phyloP scores from a whole-genome alignment of 768 basidiomycete genomes.

The Mycena filopes region DNA sequence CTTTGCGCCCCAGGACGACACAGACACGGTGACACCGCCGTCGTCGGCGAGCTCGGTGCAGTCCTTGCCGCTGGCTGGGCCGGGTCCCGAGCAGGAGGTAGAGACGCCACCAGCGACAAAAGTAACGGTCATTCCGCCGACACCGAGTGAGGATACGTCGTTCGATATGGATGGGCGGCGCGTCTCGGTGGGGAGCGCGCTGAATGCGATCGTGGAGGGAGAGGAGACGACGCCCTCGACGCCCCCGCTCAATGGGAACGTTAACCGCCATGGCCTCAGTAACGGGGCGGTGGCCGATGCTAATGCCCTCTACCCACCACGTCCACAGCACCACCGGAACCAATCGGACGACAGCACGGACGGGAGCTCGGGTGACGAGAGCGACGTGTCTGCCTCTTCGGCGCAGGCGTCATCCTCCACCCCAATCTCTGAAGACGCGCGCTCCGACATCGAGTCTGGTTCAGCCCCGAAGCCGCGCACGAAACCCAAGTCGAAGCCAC shows the following conservation, averaged over 20 bases:
- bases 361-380: slow-evolving; percentile 57
- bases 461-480: slow-evolving; percentile 26
- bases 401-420: slow-evolving; percentile 11
- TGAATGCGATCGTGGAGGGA: slow-evolving; percentile 23
- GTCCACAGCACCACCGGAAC: slow-evolving; percentile 23
- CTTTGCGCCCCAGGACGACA: slow-evolving; percentile 17
- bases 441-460: slow-evolving; percentile 14
- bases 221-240: slow-evolving; percentile 3
- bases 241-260: slow-evolving; percentile 7
- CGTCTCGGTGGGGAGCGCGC: neutral
- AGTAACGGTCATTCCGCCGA: slow-evolving; percentile 30
- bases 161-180: slow-evolving; percentile 6
- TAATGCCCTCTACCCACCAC: slow-evolving; percentile 33
- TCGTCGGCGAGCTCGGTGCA: slow-evolving; percentile 32
- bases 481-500: slow-evolving; percentile 37
- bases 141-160: slow-evolving; percentile 10
- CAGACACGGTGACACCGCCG: slow-evolving; percentile 27
- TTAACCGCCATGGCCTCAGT: neutral
- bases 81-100: slow-evolving; percentile 1
- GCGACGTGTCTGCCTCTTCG: slow-evolving; percentile 41
- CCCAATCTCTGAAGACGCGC: slow-evolving; percentile 13
- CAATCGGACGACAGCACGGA: slow-evolving; percentile 38
- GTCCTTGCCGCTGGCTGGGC: slow-evolving; percentile 21
- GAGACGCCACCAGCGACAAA: slow-evolving; percentile 28
- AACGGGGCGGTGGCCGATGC: neutral